Evolutionary conservation across 2,329 filamentous ascomycete genomes (phyloP).

Genomic region (Hypoxylon sp.): DNA sequence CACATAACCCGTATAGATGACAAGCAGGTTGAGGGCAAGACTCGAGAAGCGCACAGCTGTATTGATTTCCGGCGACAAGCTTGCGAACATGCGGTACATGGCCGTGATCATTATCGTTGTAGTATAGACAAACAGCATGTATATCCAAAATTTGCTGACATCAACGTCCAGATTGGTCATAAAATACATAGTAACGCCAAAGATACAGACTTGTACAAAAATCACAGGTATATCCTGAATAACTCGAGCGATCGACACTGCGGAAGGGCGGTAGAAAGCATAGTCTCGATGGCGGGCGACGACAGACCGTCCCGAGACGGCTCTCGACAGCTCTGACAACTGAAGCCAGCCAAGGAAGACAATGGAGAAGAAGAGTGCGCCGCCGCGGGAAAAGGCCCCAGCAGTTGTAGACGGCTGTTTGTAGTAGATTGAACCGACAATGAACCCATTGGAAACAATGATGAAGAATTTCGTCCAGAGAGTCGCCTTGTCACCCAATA

Average conservation of each 20-base stretch:
- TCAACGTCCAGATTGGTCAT: conserved; percentile 77
- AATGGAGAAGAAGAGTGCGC: conserved; percentile 63
- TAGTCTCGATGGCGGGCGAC: conserved; percentile 61
- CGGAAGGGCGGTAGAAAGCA: conserved; percentile 66
- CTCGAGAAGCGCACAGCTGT: conserved; percentile 71
- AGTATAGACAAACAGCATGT: conserved; percentile 66
- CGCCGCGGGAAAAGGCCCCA: conserved; percentile 71
- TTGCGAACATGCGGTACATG: conserved; percentile 52
- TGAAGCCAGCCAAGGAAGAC: conserved; percentile 75
- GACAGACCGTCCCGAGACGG: conserved; percentile 77
- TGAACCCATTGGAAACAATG: conserved; percentile 77
- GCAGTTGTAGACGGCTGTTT: conserved; percentile 69
- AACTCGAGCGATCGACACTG: conserved; percentile 68
- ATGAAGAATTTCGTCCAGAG: conserved; percentile 85
- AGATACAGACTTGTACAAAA: conserved; percentile 72
- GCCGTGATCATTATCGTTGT: conserved; percentile 50
- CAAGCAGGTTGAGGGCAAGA: conserved; percentile 68
- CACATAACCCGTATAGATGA: conserved; percentile 76
- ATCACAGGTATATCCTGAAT: conserved; percentile 72
- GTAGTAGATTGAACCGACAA: conserved; percentile 84
- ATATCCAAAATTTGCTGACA: conserved; percentile 76
- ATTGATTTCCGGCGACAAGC: conserved; percentile 59
- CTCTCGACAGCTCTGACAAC: conserved; percentile 81
- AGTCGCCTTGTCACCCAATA: conserved; percentile 79
- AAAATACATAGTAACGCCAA: conserved; percentile 81